A percentile compares a stretch with the other conserved stretches of the same genome.
Conservation (phyloP, 306 rosid species). For the Cucurbita pepo region DNA sequence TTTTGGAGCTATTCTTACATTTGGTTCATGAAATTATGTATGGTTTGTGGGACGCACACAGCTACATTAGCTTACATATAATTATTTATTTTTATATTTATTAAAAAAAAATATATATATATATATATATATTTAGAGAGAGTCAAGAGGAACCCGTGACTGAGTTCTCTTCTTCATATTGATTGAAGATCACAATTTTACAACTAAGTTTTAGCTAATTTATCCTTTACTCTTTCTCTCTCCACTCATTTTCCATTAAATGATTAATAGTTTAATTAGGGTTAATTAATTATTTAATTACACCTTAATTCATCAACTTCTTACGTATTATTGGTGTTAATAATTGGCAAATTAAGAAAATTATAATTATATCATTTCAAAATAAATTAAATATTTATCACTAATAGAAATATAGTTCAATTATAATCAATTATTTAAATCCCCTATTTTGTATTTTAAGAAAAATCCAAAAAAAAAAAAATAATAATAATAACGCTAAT, state of each 20-base stretch:
- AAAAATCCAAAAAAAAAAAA: background rate
- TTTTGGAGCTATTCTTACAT: too few species aligned
- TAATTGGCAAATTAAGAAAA: too few species aligned
- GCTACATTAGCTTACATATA: background rate
- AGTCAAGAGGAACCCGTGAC: constrained; percentile 89
- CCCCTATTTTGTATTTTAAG: background rate
- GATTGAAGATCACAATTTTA: constrained; percentile 22
- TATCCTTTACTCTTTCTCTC: background rate
- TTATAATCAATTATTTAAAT: too few species aligned
- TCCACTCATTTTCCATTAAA: background rate
- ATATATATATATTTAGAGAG: background rate
- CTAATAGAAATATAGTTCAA: too few species aligned
- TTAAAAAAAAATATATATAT: background rate
- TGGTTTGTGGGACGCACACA: background rate
- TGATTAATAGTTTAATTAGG: background rate
- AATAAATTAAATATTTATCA: too few species aligned
- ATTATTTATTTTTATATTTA: background rate
- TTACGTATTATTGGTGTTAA: too few species aligned
- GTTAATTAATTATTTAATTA: background rate
- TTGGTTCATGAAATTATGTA: too few species aligned
- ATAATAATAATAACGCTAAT: too few species aligned
- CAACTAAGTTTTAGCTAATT: constrained; percentile 7
- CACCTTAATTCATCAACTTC: background rate
- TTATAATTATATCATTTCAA: too few species aligned
- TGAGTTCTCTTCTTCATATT: background rate